Percentiles rank a stretch among this genome's conserved stretches.
Evolutionary conservation across 2,329 filamentous ascomycete genomes (phyloP).

Genomic region (Phialemoniopsis sp.): DNA sequence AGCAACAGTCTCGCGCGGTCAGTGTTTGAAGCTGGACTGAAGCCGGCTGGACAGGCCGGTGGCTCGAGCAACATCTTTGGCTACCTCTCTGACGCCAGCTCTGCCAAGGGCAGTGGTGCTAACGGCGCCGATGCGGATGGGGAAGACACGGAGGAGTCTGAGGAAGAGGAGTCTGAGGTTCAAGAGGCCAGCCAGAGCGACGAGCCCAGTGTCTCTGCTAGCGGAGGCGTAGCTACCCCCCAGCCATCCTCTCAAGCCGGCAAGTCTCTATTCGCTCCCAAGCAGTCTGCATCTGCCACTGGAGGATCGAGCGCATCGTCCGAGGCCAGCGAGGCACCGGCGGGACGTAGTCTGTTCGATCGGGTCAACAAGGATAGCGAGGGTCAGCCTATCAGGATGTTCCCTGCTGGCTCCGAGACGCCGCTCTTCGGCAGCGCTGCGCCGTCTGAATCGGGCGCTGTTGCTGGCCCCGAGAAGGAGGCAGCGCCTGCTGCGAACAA

Average conservation of each 20-base stretch:
- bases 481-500: slow-evolving; percentile 27
- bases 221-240: slow-evolving; percentile 33
- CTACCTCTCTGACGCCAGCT: slow-evolving; percentile 54
- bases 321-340: slow-evolving; percentile 37
- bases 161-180: slow-evolving; percentile 37
- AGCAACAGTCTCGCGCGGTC: slow-evolving; percentile 35
- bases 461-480: slow-evolving; percentile 38
- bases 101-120: slow-evolving; percentile 48
- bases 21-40: slow-evolving; percentile 27
- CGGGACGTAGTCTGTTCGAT: slow-evolving; percentile 50
- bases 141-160: slow-evolving; percentile 32
- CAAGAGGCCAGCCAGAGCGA: slow-evolving; percentile 38
- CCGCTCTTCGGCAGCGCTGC: slow-evolving; percentile 18
- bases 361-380: slow-evolving; percentile 46
- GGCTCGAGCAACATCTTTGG: slow-evolving; percentile 48
- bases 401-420: slow-evolving; percentile 21
- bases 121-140: slow-evolving; percentile 34
- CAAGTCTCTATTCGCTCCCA: slow-evolving; percentile 20
- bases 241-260: slow-evolving; percentile 19
- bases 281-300: slow-evolving; percentile 17
- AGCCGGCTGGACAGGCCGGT: slow-evolving; percentile 7
- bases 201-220: slow-evolving; percentile 36
- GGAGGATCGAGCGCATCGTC: slow-evolving; percentile 29
- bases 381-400: slow-evolving; percentile 42
- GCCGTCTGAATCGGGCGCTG: slow-evolving; percentile 32